phyloP scores from a whole-genome alignment of 2,329 filamentous ascomycete genomes.

The Chaetomium sp. region DNA sequence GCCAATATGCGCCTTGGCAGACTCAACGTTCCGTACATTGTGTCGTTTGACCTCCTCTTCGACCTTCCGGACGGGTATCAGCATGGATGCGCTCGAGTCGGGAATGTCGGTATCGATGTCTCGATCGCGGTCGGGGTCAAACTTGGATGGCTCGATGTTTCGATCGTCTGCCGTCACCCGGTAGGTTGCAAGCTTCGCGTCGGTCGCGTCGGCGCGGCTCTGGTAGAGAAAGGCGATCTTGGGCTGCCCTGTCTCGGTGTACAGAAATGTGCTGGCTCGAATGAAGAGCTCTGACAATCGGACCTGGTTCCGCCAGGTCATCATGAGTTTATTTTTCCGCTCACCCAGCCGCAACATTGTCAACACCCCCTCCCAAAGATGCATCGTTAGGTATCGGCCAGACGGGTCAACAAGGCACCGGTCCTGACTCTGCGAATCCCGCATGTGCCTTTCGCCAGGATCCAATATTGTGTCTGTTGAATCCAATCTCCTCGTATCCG shows the following conservation, averaged over 20 bases:
- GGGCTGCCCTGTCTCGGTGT: constrained; percentile 52
- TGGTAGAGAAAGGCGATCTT: constrained; percentile 55
- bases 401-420: constrained; percentile 79
- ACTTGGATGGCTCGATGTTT: constrained; percentile 46
- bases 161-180: constrained; percentile 53
- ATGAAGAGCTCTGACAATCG: constrained; percentile 54
- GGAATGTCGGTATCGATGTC: constrained; percentile 47
- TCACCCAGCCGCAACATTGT: constrained; percentile 47
- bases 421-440: constrained; percentile 77
- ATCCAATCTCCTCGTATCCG: constrained; percentile 43
- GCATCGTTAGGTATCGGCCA: constrained; percentile 52
- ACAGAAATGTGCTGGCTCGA: constrained; percentile 50
- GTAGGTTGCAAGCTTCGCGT: constrained; percentile 53
- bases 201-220: constrained; percentile 43
- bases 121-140: constrained; percentile 49
- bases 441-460: constrained; percentile 52
- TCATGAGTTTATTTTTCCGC: constrained; percentile 38
- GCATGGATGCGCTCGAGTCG: constrained; percentile 51
- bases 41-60: constrained; percentile 54
- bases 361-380: constrained; percentile 55
- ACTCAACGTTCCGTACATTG: constrained; percentile 48
- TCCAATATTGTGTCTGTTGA: constrained; percentile 48
- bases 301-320: constrained; percentile 48
- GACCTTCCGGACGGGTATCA: constrained; percentile 55
- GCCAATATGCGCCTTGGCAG: constrained; percentile 53